A percentile compares a stretch with the other conserved stretches of the same genome.
Evolutionary conservation across 2,329 filamentous ascomycete genomes (phyloP).

Genomic region (Penicillium olsonii): DNA sequence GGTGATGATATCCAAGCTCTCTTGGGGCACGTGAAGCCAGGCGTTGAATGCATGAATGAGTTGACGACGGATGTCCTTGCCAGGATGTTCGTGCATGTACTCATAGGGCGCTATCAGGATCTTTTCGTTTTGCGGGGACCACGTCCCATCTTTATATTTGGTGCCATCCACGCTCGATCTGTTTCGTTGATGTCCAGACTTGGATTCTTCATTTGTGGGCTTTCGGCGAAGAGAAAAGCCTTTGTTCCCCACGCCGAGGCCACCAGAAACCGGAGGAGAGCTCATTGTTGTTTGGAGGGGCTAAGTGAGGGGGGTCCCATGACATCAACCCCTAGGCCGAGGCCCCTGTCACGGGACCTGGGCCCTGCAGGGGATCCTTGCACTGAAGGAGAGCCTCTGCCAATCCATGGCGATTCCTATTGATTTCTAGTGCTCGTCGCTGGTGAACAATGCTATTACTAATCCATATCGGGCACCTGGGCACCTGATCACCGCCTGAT

Average conservation of each 20-base stretch:
- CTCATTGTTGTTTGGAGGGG: slow-evolving; percentile 22
- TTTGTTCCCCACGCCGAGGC: slow-evolving; percentile 42
- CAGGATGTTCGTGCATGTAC: slow-evolving; percentile 46
- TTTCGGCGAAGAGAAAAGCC: neutral
- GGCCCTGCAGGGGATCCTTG: neutral
- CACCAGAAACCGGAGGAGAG: slow-evolving; percentile 50
- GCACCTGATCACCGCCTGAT: neutral
- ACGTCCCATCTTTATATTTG: slow-evolving; percentile 40
- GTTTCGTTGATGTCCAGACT: slow-evolving; percentile 36
- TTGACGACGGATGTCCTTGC: slow-evolving; percentile 48
- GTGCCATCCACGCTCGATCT: slow-evolving; percentile 42
- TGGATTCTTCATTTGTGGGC: slow-evolving; percentile 54
- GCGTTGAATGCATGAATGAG: slow-evolving; percentile 48
- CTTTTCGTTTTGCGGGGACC: slow-evolving; percentile 43
- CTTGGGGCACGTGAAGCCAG: slow-evolving; percentile 46
- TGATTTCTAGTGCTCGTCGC: too few species aligned
- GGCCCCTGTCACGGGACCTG: neutral
- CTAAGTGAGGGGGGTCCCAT: neutral
- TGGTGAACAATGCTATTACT: neutral
- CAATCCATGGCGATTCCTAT: too few species aligned
- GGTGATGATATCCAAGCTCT: slow-evolving; percentile 44
- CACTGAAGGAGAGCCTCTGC: too few species aligned
- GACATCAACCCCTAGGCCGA: slow-evolving; percentile 1
- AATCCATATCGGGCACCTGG: neutral
- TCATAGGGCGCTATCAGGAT: slow-evolving; percentile 49